These are phyloP conservation scores for Melanomma pulvis-pyrius DNA, from an alignment of 495 filamentous ascomycete genomes.

Conservation along the genomic window DNA sequence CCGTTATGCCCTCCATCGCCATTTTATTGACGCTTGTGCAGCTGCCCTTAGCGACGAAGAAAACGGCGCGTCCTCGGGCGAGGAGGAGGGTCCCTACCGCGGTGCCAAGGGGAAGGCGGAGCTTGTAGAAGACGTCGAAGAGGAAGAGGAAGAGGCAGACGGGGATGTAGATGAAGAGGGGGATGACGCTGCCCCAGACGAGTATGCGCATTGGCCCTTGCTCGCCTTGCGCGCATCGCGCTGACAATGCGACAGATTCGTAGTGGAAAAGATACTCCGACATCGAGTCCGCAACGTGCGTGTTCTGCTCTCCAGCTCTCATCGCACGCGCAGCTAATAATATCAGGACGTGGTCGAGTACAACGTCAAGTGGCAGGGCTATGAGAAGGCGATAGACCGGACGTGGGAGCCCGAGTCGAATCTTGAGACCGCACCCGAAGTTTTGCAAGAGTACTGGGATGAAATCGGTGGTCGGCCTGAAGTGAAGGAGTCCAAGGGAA, in stretches of 20 bases:
- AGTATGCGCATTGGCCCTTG: slow-evolving; percentile 42
- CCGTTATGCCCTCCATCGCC: neutral
- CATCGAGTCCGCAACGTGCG: slow-evolving; percentile 41
- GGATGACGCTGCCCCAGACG: slow-evolving; percentile 48
- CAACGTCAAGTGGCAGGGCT: slow-evolving; percentile 67
- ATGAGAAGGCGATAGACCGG: slow-evolving; percentile 55
- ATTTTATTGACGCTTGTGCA: slow-evolving; percentile 22
- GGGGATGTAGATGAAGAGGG: slow-evolving; percentile 47
- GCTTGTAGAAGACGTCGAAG: slow-evolving; percentile 44
- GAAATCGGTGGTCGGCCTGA: slow-evolving; percentile 60
- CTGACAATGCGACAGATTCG: slow-evolving; percentile 56
- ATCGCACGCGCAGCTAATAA: slow-evolving; percentile 9
- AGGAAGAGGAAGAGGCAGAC: slow-evolving; percentile 45
- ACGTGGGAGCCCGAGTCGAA: slow-evolving; percentile 66
- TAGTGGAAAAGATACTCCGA: slow-evolving; percentile 60
- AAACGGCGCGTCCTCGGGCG: slow-evolving; percentile 23
- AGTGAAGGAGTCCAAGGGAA: slow-evolving; percentile 32
- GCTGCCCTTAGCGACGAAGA: slow-evolving; percentile 46
- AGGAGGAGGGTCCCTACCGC: slow-evolving; percentile 36
- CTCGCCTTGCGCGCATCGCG: slow-evolving; percentile 1
- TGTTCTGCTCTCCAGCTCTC: neutral
- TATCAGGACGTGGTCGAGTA: slow-evolving; percentile 38
- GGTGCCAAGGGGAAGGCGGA: slow-evolving; percentile 26
- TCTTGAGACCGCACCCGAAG: slow-evolving; percentile 57
- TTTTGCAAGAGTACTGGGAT: slow-evolving; percentile 58